Evolutionary conservation across 208 protist species (phyloP), one percentile per base, ranked within the genome.

Genomic region (Lotmaria passim): DNA sequence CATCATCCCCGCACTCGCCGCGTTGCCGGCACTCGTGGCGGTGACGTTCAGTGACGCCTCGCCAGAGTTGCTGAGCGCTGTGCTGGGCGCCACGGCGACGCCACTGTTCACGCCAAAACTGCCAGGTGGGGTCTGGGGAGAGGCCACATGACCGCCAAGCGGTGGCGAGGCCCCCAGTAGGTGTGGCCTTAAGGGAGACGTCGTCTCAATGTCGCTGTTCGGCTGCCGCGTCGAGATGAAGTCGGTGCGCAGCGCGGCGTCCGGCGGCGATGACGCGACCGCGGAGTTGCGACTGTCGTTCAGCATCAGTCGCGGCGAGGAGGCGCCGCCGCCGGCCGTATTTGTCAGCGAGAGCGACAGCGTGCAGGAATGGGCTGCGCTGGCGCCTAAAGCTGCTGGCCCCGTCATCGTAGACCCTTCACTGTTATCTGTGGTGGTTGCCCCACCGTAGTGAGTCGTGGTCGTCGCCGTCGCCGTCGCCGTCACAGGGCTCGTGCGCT

Each of bases 221-320:
- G 60, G 46, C 14, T 55, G 46, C 46, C 60, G 60, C 0, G 44
- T 51, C 21, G 53, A 55, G 21, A 77, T 67, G 50, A 77, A 77
- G 63, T 77, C 71, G 15, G 56, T 77, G 28, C 53, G 71, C 44
- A 62, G 31, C 28, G 57, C 39, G n/a, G 14, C 23, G 11, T 71
- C 47, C 10, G 56, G 11, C 46, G 31, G 34, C 7, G 63, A 53
- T 24, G 38, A 33, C 0, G 44, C 15, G 7, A 2, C 14, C 10
- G 0, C 24, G 4, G 43, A 61, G 17, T 34, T 8, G 17, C 52
- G 43, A 36, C 57, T 21, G 43, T 64, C 53, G 34, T 33, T 15
- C 34, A 21, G 8, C 3, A 41, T 15, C 19, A 43, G 30, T 1
- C 52, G 51, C 38, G 50, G 52, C 19, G 53, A 57, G 28, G 39